These are phyloP conservation scores for Ophiostoma tasmaniense DNA, from an alignment of 2,329 filamentous ascomycete species.

Conservation along the genomic window DNA sequence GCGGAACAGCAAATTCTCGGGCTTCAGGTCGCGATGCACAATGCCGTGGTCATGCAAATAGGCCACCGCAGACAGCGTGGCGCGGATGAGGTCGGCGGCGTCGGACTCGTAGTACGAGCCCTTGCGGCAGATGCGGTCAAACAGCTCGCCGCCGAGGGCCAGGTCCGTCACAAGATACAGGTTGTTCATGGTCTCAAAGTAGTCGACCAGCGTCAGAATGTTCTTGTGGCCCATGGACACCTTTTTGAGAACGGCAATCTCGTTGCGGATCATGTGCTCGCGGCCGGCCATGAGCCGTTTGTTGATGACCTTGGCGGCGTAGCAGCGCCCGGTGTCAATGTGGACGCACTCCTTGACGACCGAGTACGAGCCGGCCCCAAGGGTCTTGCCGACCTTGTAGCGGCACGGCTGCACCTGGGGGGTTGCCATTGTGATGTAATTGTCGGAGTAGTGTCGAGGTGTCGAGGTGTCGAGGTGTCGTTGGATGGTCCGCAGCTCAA, in stretches of 20 bases:
- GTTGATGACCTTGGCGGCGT: conserved; percentile 99
- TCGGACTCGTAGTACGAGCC: conserved; percentile 98
- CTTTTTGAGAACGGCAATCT: conserved; percentile 92
- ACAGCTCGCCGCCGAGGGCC: conserved; percentile 89
- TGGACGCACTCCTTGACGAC: conserved; percentile 99
- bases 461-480: too few species aligned
- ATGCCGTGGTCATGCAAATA: conserved; percentile 98
- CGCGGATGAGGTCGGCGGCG: conserved; percentile 87
- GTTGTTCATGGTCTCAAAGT: conserved; percentile 99
- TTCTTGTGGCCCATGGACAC: conserved; percentile 99
- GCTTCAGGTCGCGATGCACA: conserved; percentile 94
- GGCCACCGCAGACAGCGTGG: conserved; percentile 91
- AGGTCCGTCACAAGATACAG: conserved; percentile 96
- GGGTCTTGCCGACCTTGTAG: conserved; percentile 97
- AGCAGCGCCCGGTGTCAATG: conserved; percentile 94
- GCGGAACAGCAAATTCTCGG: conserved; percentile 92
- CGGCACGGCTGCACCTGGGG: conserved; percentile 78
- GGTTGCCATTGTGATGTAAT: conserved; percentile 6
- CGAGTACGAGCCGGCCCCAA: conserved; percentile 93
- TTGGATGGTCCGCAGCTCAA: too few species aligned
- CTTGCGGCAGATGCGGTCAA: conserved; percentile 97
- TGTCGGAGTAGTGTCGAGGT: too few species aligned
- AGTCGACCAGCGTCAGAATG: conserved; percentile 94
- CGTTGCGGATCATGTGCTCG: conserved; percentile 98
- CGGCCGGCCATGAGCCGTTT: conserved; percentile 95